These are phyloP conservation scores for Debaryomycetaceae sp. DNA, from an alignment of 1,139 yeast species.

Conservation along the genomic window DNA sequence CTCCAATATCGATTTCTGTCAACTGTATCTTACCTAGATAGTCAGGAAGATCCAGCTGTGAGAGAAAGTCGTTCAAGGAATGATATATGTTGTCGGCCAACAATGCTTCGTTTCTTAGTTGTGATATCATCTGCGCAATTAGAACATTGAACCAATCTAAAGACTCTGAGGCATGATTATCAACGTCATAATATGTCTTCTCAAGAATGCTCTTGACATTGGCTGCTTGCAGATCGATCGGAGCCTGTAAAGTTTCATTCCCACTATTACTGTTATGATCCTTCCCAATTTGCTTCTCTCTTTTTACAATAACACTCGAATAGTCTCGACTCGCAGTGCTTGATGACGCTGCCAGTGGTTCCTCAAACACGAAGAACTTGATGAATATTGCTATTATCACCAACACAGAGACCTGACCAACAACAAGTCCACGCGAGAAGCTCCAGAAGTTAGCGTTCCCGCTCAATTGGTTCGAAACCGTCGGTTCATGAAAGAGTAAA, in stretches of 20 bases:
- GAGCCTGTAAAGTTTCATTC: conserved; percentile 13
- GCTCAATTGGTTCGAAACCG: conserved; percentile 21
- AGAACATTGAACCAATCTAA: conserved; percentile 96
- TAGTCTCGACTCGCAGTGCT: conserved; percentile 27
- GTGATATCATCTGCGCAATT: conserved; percentile 86
- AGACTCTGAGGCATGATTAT: conserved; percentile 82
- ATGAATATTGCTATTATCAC: conserved; percentile 71
- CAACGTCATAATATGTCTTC: conserved; percentile 88
- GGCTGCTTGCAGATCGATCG: conserved; percentile 13
- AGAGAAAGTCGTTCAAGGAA: conserved; percentile 58
- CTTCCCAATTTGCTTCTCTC: conserved; percentile 21
- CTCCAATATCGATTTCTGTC: conserved; percentile 89
- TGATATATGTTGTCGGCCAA: conserved; percentile 79
- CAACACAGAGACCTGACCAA: conserved; percentile 85
- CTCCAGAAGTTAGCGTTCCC: conserved; percentile 47
- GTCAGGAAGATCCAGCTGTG: conserved; percentile 61
- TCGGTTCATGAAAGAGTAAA: conserved; percentile 13
- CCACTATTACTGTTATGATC: conserved; percentile 19
- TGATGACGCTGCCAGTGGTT: conserved; percentile 43
- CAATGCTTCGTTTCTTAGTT: conserved; percentile 81
- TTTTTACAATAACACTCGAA: conserved; percentile 36
- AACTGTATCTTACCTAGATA: conserved; percentile 75
- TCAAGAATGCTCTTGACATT: conserved; percentile 57
- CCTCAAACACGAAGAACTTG: conserved; percentile 87
- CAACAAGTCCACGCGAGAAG: conserved; percentile 70